Evolutionary conservation across 108 stramenopile species (phyloP), one percentile per base, ranked within the genome.

Genomic region (Pseudonitzschia pungens): DNA sequence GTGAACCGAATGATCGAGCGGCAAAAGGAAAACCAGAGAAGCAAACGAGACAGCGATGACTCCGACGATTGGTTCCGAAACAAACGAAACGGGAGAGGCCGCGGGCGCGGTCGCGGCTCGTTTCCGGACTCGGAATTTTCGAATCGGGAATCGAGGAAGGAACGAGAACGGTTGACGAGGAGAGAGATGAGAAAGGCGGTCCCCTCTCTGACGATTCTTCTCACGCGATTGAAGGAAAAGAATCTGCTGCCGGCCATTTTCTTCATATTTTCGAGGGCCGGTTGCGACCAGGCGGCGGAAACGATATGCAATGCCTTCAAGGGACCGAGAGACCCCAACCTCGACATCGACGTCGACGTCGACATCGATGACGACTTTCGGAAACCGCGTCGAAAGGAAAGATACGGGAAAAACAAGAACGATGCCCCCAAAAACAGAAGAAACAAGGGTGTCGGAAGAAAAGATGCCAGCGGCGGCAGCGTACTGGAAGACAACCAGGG

Each of bases 191-290:
- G 84, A 73, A 87, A 83, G 48, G 75, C 75, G 0, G 90, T 92
- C 1, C 89, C 92, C 24, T 90, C 88, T 0, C 68, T 90, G 5
- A 45, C 79, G 10, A 76, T 80, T 50, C 66, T 97, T 40, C 72
- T 96, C 26, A 69, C 78, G 59, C 53, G 88, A 53, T 67, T 97
- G 57, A 67, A 78, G 43, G 68, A 90, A 22, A 83, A 84, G 41
- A 77, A 97, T 50, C 60, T 93, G 32, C 71, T 98, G 10, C 97
- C 97, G 44, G 95, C 96, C 3, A 97, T 98, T 57, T 90, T 98
- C 70, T 98, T 98, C 77, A 88, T 97, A 43, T 98, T 98, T 75
- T 87, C 84, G 24, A 73, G 97, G n/a, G 84, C 81, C 43, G 96
- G 97, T 21, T 96, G 95, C 74, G 95, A 96, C 52, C 78, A 90